Base-by-base conservation (phyloP, 768 basidiomycete species). In the Termitomyces sp. region DNA sequence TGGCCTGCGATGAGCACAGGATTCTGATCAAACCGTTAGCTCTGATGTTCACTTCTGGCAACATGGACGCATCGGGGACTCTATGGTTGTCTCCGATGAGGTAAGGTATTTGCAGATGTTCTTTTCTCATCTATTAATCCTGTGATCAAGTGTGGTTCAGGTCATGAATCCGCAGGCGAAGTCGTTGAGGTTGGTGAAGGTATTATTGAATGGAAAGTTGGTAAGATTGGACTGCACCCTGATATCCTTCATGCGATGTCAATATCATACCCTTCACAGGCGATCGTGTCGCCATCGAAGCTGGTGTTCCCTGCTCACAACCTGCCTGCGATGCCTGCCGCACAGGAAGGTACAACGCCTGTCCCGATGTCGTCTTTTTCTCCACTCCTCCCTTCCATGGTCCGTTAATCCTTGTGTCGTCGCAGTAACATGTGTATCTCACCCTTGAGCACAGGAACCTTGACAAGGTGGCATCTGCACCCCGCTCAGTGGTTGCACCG, bases 1-100 rank as follows among this genome's bases (percentile, higher is more conserved):
- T 18, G 27, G 7, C 27, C 8, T n/a, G 7, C 42, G 32, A 30
- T 27, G 26, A 48, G 9, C 9, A 34, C 33, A 39, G 6, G 14
- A 9, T 5, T 10, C 27, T 53, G 26, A 57, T 34, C 4, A 8
- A 9, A 24, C 40, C 12, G 26, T 16, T 56, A 87, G 86, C 77
- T 87, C 84, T 47, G 86, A 88, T 58, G 83, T 88, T 62, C 86
- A 88, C 66, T 87, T 88, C 68, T 88, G 86, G 86, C 78, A 86
- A 61, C 84, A 87, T 68, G 86, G 86, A 6, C 73, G 83, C 40
- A 79, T 88, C 52, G 87, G 87, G 9, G 83, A 86, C 63, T 84
- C 84, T 0, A 88, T 87, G 86, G 73, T 88, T 24, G 86, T 87
- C 30, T 83, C 81, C 14, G 86, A 86, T 59, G 86, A 87, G 72